A percentile compares a stretch with the other conserved stretches of the same genome.
Conservation (phyloP, 495 filamentous ascomycete species). For the Aspergillus saccharolyticus region DNA sequence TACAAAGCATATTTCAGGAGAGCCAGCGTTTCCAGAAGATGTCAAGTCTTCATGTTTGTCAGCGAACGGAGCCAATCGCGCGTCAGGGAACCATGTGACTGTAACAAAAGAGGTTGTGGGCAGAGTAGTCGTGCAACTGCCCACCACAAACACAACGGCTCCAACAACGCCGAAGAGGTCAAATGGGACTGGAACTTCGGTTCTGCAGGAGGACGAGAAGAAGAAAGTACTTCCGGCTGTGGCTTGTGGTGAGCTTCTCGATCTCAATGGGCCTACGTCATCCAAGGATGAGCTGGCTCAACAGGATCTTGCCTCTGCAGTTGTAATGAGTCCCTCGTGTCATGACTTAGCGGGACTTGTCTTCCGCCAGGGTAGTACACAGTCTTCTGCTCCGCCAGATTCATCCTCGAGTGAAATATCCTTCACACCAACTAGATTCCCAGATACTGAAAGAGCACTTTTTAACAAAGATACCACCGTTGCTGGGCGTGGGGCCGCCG, state of each 20-base stretch:
- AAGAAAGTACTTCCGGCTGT: not conserved
- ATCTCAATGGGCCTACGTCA: slow-evolving; percentile 11
- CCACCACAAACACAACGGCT: not conserved
- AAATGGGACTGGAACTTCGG: not conserved
- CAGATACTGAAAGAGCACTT: not conserved
- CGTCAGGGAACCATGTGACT: not conserved
- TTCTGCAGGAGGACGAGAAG: not conserved
- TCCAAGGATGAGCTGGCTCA: not conserved
- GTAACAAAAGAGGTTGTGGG: not conserved
- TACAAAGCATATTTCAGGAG: not conserved
- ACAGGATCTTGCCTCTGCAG: not conserved
- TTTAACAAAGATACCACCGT: not conserved
- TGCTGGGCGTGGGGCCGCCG: no score
- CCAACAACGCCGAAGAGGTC: not conserved
- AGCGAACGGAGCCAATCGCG: no score
- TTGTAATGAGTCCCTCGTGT: slow-evolving; percentile 13
- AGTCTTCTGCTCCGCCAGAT: not conserved
- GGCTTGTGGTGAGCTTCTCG: slow-evolving; percentile 9
- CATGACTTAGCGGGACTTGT: slow-evolving; percentile 20
- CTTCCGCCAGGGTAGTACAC: slow-evolving; percentile 5
- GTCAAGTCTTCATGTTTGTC: no score
- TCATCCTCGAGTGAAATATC: not conserved
- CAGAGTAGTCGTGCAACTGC: not conserved
- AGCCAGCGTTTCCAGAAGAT: not conserved
- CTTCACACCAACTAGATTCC: not conserved